Evolutionary conservation across 352 stramenopile genomes (phyloP), one percentile per base, ranked within the genome.

Genomic region (Pilasporangium apinafurcum): DNA sequence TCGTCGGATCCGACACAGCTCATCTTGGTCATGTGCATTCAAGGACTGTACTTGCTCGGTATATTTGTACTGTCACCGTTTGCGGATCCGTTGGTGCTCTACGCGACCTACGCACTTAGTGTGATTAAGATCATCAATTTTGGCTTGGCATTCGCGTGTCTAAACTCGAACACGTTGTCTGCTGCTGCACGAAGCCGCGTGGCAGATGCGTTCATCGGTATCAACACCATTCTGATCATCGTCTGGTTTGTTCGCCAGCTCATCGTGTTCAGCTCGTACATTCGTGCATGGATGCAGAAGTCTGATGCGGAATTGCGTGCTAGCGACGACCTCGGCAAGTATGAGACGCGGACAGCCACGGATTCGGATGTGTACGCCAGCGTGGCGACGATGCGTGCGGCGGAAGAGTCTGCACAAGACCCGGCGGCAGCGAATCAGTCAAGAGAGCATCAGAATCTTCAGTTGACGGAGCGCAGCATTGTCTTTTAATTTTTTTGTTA

Each of bases 81-180:
- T 18, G 48, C 63, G 1, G 59, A 76, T 21, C 31, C 53, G 29
- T 44, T 68, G 37, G 62, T 77, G 43, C 52, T 68, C 22, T 52
- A 68, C 21, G 54, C 79, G 32, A 76, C 67, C 42, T 81, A 80
- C 41, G 63, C 46, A 0, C 41, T 86, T n/a, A 44, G 54, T 12
- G 26, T 65, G 34, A 36, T 82, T 47, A 84, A 81, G 51, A 62
- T 84, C 14, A 24, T 80, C 26, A 87, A 87, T 50, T 82, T 78
- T 25, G 51, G 53, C 0, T 22, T 87, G 16, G 67, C 65, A 7
- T 83, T 84, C 32, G 58, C 65, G 21, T 87, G 82, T 46, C 51
- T 84, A 1, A 62, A 78, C 41, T 65, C 60, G 18, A 69, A 74
- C 38, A 48, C 49, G 9, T 68, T 83, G 59, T 62, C 69, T 12